Evolutionary conservation across 345 rosid species (phyloP).

Genomic region (Citrus cavaleriei): DNA sequence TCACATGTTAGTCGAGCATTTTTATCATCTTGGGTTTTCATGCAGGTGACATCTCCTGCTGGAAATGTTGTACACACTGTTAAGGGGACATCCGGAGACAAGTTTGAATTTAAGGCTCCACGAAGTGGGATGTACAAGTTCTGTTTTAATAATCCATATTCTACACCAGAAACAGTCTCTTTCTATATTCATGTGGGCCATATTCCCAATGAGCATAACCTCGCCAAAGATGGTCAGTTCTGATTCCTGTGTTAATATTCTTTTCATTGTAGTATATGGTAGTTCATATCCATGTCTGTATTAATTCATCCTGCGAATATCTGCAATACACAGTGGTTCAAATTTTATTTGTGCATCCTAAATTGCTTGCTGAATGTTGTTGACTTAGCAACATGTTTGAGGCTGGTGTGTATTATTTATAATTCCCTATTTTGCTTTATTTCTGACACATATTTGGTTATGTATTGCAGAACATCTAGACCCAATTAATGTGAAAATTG

Average conservation of each 20-base stretch:
- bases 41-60: slow-evolving; percentile 80
- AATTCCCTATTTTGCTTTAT: background rate
- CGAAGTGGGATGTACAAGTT: slow-evolving; percentile 96
- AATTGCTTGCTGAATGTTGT: background rate
- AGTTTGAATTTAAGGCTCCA: slow-evolving; percentile 88
- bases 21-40: background rate
- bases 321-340: background rate
- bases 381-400: background rate
- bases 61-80: slow-evolving; percentile 62
- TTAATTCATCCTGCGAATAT: background rate
- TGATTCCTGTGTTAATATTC: background rate
- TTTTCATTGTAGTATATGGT: background rate
- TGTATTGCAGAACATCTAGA: slow-evolving; percentile 75
- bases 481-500: slow-evolving; percentile 90
- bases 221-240: slow-evolving; percentile 88
- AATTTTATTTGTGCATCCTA: background rate
- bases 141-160: slow-evolving; percentile 87
- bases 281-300: slow-evolving; percentile 7
- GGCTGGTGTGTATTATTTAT: background rate
- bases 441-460: background rate
- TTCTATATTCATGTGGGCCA: slow-evolving; percentile 95
- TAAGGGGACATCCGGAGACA: slow-evolving; percentile 94
- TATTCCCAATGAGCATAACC: slow-evolving; percentile 87
- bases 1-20: background rate
- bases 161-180: slow-evolving; percentile 95